A percentile compares a stretch with the other conserved stretches of the same genome.
Evolutionary conservation across 345 rosid genomes (phyloP).

Genomic region (Syzygium oleosum): DNA sequence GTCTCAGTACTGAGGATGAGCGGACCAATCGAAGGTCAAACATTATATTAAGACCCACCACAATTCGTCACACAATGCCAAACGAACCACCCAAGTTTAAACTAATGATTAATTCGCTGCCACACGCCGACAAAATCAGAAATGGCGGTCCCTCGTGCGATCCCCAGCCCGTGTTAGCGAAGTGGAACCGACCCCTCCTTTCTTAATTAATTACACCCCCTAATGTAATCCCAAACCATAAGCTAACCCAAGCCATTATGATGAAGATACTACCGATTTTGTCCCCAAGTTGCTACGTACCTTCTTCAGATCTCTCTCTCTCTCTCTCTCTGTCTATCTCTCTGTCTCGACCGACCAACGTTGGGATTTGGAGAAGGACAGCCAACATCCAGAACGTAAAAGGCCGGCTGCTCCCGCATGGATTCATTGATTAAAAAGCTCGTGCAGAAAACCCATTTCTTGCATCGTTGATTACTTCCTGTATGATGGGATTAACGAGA

Average conservation of each 20-base stretch:
- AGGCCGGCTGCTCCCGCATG: slow-evolving; percentile 12
- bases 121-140: slow-evolving; percentile 37
- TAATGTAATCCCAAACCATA: slow-evolving; percentile 5
- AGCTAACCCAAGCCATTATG: neutral
- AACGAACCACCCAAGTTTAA: neutral
- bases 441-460: neutral
- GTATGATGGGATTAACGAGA: too few species aligned
- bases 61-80: neutral
- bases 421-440: neutral
- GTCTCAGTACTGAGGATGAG: neutral
- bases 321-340: neutral
- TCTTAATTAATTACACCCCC: neutral
- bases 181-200: neutral
- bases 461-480: neutral
- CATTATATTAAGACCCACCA: neutral
- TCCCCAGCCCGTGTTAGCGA: neutral
- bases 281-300: slow-evolving; percentile 6
- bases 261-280: slow-evolving; percentile 16
- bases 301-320: too few species aligned
- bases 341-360: slow-evolving; percentile 22
- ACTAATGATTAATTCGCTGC: neutral
- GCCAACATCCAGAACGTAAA: slow-evolving; percentile 30
- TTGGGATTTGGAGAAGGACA: slow-evolving; percentile 49
- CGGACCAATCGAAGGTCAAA: neutral
- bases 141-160: slow-evolving; percentile 22